phyloP scores from a whole-genome alignment of 202 grass and related monocot genomes.

The Panicum virgatum region DNA sequence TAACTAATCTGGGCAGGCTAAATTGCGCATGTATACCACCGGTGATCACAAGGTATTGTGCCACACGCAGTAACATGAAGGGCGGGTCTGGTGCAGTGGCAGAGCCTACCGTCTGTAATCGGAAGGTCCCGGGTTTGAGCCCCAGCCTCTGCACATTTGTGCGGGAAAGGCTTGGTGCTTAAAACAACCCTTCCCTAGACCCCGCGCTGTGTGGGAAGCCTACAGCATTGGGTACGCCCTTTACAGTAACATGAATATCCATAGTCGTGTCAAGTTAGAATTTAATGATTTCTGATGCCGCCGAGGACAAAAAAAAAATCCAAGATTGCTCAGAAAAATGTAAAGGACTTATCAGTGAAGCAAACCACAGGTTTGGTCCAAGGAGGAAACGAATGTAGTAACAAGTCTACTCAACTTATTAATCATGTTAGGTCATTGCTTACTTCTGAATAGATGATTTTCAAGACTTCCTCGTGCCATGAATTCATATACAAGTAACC shows the following conservation, averaged over 20 bases:
- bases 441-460: slow-evolving; percentile 96
- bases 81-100: too few relatives aligned
- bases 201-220: too few relatives aligned
- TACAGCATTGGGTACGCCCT: too few relatives aligned
- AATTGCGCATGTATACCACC: neutral
- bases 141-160: too few relatives aligned
- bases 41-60: neutral
- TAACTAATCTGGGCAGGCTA: neutral
- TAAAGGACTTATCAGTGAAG: neutral
- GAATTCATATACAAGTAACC: slow-evolving; percentile 89
- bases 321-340: neutral
- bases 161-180: too few relatives aligned
- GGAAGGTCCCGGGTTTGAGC: too few relatives aligned
- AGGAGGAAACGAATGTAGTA: neutral
- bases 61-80: too few relatives aligned
- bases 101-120: too few relatives aligned
- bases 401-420: neutral
- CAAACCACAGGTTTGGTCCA: too few relatives aligned
- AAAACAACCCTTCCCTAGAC: too few relatives aligned
- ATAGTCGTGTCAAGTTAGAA: neutral
- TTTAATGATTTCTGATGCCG: neutral
- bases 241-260: neutral
- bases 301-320: neutral
- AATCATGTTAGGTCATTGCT: slow-evolving; percentile 23
- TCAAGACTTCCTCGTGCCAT: slow-evolving; percentile 87